phyloP scores from a whole-genome alignment of 2,329 filamentous ascomycete species.

The Microdochium paspali region DNA sequence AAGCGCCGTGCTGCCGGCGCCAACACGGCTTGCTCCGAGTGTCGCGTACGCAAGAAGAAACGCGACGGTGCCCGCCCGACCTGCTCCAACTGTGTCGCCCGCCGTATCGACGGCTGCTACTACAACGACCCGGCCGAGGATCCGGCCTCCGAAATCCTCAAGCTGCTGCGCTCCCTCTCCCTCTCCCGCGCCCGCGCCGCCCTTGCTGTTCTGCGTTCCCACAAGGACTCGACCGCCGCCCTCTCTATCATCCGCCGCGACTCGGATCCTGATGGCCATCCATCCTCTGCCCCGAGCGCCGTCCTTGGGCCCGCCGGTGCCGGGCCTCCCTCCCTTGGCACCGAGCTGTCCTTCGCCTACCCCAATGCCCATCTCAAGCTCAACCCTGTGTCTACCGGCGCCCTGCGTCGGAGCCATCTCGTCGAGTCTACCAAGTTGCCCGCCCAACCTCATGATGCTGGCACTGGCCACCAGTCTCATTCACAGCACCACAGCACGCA shows the following conservation, averaged over 20 bases:
- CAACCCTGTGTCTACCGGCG: not conserved
- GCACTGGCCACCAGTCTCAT: not conserved
- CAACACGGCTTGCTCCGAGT: slow-evolving; percentile 8
- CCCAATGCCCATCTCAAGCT: not conserved
- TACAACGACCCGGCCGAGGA: slow-evolving; percentile 8
- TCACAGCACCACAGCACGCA: not conserved
- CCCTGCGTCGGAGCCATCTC: not conserved
- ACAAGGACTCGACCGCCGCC: slow-evolving; percentile 9
- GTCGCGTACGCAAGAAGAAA: slow-evolving; percentile 12
- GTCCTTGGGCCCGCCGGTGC: not conserved
- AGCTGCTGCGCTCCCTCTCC: slow-evolving; percentile 12
- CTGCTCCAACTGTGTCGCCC: slow-evolving; percentile 9
- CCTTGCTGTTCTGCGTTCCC: slow-evolving; percentile 10
- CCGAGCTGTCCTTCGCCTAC: not conserved
- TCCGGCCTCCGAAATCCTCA: slow-evolving; percentile 13
- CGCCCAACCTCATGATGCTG: not conserved
- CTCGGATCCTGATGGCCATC: too few relatives aligned
- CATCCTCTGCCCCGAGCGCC: too few relatives aligned
- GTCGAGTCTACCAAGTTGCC: not conserved
- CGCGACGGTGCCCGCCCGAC: slow-evolving; percentile 11
- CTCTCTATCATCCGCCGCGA: slow-evolving; percentile 11
- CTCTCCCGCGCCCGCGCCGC: slow-evolving; percentile 8
- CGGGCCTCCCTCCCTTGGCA: not conserved
- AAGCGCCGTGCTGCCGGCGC: not conserved
- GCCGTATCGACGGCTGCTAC: slow-evolving; percentile 5